A percentile compares a stretch with the other conserved stretches of the same genome.
phyloP scores from a whole-genome alignment of 2,329 filamentous ascomycete species.

The Pseudogymnoascus sp. region DNA sequence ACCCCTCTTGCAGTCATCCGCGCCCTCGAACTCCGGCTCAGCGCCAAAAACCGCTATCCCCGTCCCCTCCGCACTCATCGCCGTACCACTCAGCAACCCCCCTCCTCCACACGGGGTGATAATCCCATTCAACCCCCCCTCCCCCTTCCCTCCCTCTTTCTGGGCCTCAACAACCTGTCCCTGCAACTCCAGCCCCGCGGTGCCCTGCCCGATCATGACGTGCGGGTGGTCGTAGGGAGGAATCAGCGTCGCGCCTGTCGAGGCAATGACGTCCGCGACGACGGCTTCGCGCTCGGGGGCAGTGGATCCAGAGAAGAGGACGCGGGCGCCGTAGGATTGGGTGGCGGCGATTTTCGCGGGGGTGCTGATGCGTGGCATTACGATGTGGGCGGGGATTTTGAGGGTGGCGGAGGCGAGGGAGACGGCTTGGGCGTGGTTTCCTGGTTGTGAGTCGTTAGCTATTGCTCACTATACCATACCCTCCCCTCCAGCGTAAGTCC shows the following conservation, averaged over 20 bases:
- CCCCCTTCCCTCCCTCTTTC: conserved; percentile 11
- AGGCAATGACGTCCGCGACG: conserved; percentile 55
- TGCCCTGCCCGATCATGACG: conserved; percentile 91
- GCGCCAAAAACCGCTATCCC: conserved; percentile 74
- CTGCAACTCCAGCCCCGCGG: conserved; percentile 73
- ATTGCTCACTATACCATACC: no score
- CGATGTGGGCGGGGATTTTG: conserved; percentile 70
- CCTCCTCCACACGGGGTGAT: conserved; percentile 82
- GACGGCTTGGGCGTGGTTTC: conserved; percentile 91
- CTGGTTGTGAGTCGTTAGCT: no score
- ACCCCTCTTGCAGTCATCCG: conserved; percentile 71
- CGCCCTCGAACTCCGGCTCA: conserved; percentile 75
- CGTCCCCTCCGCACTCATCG: conserved; percentile 64
- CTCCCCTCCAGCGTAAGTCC: no score
- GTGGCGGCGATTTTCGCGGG: conserved; percentile 85
- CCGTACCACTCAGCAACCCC: conserved; percentile 76
- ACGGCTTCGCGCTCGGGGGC: conserved; percentile 72
- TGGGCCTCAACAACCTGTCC: conserved; percentile 50
- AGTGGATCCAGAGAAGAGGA: conserved; percentile 78
- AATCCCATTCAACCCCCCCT: conserved; percentile 52
- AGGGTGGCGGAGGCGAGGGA: conserved; percentile 71
- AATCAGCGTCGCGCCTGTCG: conserved; percentile 70
- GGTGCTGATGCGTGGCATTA: conserved; percentile 83
- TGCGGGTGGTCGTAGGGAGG: conserved; percentile 90
- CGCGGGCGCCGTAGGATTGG: conserved; percentile 62